A percentile compares a stretch with the other conserved stretches of the same genome.
phyloP scores from a whole-genome alignment of 2,329 filamentous ascomycete genomes.

The Phaeosphaeria sp. region DNA sequence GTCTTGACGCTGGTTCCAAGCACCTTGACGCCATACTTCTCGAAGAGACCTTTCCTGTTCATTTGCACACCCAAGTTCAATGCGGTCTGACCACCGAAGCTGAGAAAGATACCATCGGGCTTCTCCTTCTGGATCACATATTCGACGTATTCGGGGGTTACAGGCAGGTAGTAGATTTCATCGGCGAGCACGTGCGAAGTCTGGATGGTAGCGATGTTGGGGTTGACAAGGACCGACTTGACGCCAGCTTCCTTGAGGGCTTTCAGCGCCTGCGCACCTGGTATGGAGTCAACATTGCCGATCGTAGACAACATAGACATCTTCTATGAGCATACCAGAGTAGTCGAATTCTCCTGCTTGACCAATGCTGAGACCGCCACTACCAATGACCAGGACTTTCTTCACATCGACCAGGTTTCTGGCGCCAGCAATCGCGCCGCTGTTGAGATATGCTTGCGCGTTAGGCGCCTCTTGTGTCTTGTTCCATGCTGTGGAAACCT shows the following conservation, averaged over 20 bases:
- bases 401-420: conserved; percentile 85
- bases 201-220: conserved; percentile 98
- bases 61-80: conserved; percentile 97
- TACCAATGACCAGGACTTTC: conserved; percentile 96
- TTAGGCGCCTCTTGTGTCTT: conserved; percentile 74
- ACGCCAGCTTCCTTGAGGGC: conserved; percentile 95
- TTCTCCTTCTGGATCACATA: conserved; percentile 96
- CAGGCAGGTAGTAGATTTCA: conserved; percentile 97
- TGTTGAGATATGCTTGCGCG: conserved; percentile 86
- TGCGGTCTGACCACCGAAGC: conserved; percentile 96
- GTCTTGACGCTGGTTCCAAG: conserved; percentile 94
- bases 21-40: conserved; percentile 94
- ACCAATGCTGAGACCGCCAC: conserved; percentile 93
- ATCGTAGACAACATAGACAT: neutral
- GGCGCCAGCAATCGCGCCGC: conserved; percentile 80
- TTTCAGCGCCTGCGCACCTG: conserved; percentile 94
- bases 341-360: conserved; percentile 99
- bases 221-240: conserved; percentile 90
- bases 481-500: conserved; percentile 42
- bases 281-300: conserved; percentile 19
- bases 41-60: conserved; percentile 94
- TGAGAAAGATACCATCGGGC: conserved; percentile 96
- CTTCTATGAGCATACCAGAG: conserved; percentile 69
- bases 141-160: conserved; percentile 96
- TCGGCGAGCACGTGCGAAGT: conserved; percentile 95